Conservation (phyloP, 192 early-diverging fungal species). For the Backusella parvicylindrica region DNA sequence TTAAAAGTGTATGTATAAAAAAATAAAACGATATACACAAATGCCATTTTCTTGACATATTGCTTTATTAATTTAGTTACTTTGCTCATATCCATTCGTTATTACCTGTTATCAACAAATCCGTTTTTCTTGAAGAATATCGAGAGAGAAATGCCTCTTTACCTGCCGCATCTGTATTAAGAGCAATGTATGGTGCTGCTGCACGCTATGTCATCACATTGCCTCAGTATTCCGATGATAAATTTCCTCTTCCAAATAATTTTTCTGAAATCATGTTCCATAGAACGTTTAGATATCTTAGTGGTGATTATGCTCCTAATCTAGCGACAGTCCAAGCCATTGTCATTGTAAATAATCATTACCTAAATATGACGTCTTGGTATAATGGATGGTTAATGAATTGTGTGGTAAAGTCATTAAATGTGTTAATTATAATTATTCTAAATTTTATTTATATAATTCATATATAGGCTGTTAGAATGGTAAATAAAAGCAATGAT, state of each 20-base stretch:
- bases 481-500: background rate
- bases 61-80: conserved; percentile 30
- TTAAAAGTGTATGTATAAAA: conserved; percentile 19
- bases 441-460: background rate
- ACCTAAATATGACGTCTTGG: conserved; percentile 10
- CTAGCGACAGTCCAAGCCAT: conserved; percentile 27
- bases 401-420: conserved; percentile 3
- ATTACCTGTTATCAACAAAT: conserved; percentile 66
- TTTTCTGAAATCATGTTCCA: conserved; percentile 13
- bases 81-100: conserved; percentile 68
- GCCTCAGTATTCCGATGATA: background rate
- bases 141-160: conserved; percentile 15
- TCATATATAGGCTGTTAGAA: conserved; percentile 2
- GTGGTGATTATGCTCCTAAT: conserved; percentile 10
- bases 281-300: background rate
- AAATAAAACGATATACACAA: background rate
- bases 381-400: conserved; percentile 28
- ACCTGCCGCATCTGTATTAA: conserved; percentile 24
- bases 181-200: conserved; percentile 34
- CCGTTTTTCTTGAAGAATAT: conserved; percentile 49
- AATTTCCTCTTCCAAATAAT: background rate
- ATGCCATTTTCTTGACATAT: background rate
- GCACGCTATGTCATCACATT: conserved; percentile 25
- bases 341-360: conserved; percentile 28
- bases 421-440: background rate